phyloP scores from a whole-genome alignment of 23 red algal species.

The Gracilaria caudata region DNA sequence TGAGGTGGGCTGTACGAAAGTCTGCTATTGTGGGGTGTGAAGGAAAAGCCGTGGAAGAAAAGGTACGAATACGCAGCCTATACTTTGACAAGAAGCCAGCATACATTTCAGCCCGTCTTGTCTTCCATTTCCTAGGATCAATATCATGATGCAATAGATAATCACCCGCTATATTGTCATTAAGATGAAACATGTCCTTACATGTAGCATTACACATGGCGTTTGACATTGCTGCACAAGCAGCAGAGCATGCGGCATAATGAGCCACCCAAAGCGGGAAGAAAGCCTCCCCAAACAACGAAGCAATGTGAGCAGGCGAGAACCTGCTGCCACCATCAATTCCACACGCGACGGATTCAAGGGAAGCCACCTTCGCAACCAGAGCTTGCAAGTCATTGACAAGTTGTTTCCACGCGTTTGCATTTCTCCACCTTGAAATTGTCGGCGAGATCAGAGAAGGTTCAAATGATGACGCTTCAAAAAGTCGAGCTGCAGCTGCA shows the following conservation, averaged over 20 bases:
- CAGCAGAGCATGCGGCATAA: constrained; percentile 52
- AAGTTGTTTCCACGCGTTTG: constrained; percentile 39
- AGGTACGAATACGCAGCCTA: constrained; percentile 15
- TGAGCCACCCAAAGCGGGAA: constrained; percentile 47
- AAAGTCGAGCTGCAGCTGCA: constrained; percentile 15
- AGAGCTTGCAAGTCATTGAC: constrained; percentile 42
- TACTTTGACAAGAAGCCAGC: constrained; percentile 57
- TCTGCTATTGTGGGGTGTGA: constrained; percentile 11
- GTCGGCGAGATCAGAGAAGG: constrained; percentile 19
- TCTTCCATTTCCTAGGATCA: constrained; percentile 45
- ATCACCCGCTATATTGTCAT: background rate
- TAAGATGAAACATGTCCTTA: constrained; percentile 21
- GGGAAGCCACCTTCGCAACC: constrained; percentile 45
- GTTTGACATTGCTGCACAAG: constrained; percentile 33
- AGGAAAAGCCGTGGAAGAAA: background rate
- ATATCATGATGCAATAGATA: constrained; percentile 15
- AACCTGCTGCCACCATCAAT: background rate
- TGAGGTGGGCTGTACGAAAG: background rate
- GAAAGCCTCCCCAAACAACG: constrained; percentile 58
- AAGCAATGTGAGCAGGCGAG: constrained; percentile 7
- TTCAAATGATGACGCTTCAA: constrained; percentile 51
- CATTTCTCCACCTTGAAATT: constrained; percentile 45
- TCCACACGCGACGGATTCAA: constrained; percentile 38
- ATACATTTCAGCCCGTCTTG: constrained; percentile 59
- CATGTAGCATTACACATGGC: constrained; percentile 61